Evolutionary conservation across 164 flowering plant species (phyloP), one percentile per base, ranked within the genome.

Genomic region (Pachysandra terminalis): DNA sequence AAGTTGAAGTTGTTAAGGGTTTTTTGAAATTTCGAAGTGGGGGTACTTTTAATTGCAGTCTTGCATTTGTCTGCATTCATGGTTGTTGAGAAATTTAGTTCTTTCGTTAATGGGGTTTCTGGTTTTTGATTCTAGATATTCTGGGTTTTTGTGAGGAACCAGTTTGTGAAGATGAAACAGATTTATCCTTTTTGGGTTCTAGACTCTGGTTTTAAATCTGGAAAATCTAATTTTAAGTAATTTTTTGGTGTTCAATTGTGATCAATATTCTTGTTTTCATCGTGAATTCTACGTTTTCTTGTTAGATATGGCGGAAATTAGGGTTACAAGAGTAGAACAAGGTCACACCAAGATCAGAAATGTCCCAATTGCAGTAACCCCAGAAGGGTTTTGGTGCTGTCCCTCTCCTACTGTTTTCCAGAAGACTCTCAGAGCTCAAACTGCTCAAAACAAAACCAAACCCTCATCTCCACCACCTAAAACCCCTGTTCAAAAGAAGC

Each of bases 351-450:
- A 87, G 78, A 88, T 92, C 57, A 81, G 84, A 73, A 96, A 83
- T 74, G 99, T 91, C 32, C 99, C 99, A 22, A 90, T 96, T 72
- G 99, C 99, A 54, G 98, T 96, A 25, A 96, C 99, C 16, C 98
- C 98, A 32, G 99, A 96, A 76, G 99, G 99, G 41, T 96, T 96
- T 66, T 96, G 98, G 99, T 96, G 99, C 70, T 96, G 99, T 67
- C 98, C 99, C 13, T 85, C 98, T 45, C 98, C 96, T 41, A 90
- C 79, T 63, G 89, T 75, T 54, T 89, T 96, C 68, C 99, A 89
- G 62, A 93, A 86, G 85, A 82, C 79, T 53, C 75, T 81, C 26
- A 91, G 86, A 80, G 65, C 85, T n/a, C 97, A 86, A 58, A 81
- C 81, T 57, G 75, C 81, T 51, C 68, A 74, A 22, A 89, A 81